Evolutionary conservation across 2,329 filamentous ascomycete genomes (phyloP), one percentile per base, ranked within the genome.

Genomic region (Curvularia sp.): DNA sequence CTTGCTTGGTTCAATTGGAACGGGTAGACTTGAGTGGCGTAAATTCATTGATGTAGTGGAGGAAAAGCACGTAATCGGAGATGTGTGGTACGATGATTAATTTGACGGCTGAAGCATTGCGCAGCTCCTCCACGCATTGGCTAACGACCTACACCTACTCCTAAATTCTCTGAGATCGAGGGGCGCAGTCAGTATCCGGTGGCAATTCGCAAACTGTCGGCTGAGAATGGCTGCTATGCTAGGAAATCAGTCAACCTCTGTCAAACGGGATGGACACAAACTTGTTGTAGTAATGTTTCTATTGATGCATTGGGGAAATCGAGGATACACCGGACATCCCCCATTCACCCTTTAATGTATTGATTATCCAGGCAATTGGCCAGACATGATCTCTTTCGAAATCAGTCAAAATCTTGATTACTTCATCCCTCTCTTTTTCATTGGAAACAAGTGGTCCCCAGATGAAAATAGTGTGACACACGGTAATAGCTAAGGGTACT

Each of bases 291-390:
- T 12, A 44, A 18, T 13, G 15, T 20, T 20, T 35, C 33, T 39
- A 31, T 41, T 47, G 18, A 33, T 46, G 31, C 24, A 48, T 39
- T 20, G 47, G 41, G 22, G 56, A 47, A 35, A 28, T 35, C 12
- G 41, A 64, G 18, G 56, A 64, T 1, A 28, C 10, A 38, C 7
- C 12, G 20, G 53, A 35, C 4, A 56, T n/a, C 7, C 63, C 69
- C 71, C 72, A 75, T 53, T 74, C 64, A 12, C 20, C 20, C 43
- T 61, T 72, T 15, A 75, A 55, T 20, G 66, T 67, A 22, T 65
- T 69, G 38, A 68, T 61, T 28, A 75, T 73, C 72, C 72, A 74
- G 6, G 63, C 60, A 8, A 71, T 75, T 7, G 72, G 72, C 72
- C 72, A 75, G 2, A 66, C 55, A 13, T 74, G 64, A 20, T 49